Base-by-base conservation (phyloP, 768 basidiomycete genomes). In the Amanita exitialis region DNA sequence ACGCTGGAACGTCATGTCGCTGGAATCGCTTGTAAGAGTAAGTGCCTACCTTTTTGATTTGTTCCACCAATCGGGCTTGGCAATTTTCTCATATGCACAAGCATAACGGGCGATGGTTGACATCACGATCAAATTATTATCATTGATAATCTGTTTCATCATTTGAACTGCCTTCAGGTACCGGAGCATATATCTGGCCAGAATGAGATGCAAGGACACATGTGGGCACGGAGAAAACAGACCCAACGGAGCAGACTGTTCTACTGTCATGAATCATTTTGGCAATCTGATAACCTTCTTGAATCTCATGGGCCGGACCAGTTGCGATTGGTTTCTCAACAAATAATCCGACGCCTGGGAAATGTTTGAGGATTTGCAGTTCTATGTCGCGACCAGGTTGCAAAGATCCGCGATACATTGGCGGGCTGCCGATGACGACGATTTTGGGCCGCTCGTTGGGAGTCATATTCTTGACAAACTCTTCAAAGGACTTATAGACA, bases 121-220 rank as follows among this genome's bases (percentile, higher is more conserved):
- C 94, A 98, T 97, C 47, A 99, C 93, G 18, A 86, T 86, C 53
- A 99, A 76, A 61, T 90, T 79, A 65, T 97, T 97, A 56, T 95
- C 91, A 61, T 89, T 74, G 63, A 99, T 88, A 65, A 97, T 93
- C 54, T 86, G 79, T 70, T 95, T 94, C 90, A 97, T 96, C 78
- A 83, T 85, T 69, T 96, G 92, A 18, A 95, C 90, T 28, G 87
- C 93, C 66, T 86, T 86, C 59, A 95, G 75, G 70, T 95, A 94
- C 56, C 92, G 82, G 56, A 96, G 73, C 92, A 96, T 96, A 64
- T 91, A 92, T 53, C 90, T 90, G 25, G 36, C 7, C 53, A 36
- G 55, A 53, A 52, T 32, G 16, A 46, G 23, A 47, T 44, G n/a
- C 32, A 4, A 21, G 15, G 21, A 30, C 38, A 44, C 7, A 28